Base-by-base conservation (phyloP, 352 stramenopile species). In the Pythium guiyangense region DNA sequence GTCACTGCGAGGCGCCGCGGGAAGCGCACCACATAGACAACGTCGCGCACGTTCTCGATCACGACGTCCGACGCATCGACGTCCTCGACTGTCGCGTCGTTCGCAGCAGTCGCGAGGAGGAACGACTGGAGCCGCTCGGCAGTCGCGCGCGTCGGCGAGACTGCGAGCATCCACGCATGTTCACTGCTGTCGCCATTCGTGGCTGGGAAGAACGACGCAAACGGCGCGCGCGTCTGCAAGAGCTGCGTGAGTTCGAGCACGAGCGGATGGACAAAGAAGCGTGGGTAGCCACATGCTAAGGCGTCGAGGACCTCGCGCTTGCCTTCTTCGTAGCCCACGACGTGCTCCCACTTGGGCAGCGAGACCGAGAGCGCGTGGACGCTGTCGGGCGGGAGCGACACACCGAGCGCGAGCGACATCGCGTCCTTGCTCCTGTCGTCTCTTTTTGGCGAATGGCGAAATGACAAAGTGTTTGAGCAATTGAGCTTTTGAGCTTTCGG, bases 271-370 rank as follows among this genome's bases (percentile, higher is more conserved):
- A 90, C 92, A 48, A 97, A 90, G 73, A 98, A 98, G 54, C 92
- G 88, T 50, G 92, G 92, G 68, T 98, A 98, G 29, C 91, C 92
- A 64, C 86, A 94, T 15, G 71, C 75, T 64, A 98, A 74, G 29
- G 77, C 79, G 15, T 68, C 56, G 22, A 94, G 64, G 25, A 96
- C 71, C 18, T 81, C 67, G 9, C 72, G 55, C 26, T 78, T 70
- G 17, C 74, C 86, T 67, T 97, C 87, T 66, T 97, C 92, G 71
- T 98, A 98, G 55, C 84, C 82, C 27, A 97, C 85, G 31, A 97
- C 87, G 62, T 96, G 52, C 3, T 74, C 57, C 87, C 87, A 96
- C 49, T 71, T 70, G 17, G 85, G 85, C 69, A 96, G 83, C 8
- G 80, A 92, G 57, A 96, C 87, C 42, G 80, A 92, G 11, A 92